Evolutionary conservation across 2,329 filamentous ascomycete species (phyloP).

Genomic region (Aspergillus sp.): DNA sequence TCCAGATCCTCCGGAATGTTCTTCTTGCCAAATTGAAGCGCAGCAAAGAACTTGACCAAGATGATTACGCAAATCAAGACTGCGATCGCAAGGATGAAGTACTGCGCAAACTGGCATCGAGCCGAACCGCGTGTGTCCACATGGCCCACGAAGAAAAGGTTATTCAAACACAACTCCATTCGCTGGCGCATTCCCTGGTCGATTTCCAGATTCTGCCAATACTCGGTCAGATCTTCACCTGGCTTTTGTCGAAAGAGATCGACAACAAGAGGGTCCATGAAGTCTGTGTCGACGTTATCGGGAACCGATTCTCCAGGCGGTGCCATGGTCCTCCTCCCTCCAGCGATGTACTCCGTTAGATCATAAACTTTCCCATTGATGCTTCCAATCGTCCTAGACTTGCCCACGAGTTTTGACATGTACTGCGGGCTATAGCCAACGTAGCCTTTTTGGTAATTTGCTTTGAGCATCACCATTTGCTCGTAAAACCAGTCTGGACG

Average conservation of each 20-base stretch:
- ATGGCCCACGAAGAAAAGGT: conserved; percentile 88
- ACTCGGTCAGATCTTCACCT: conserved; percentile 72
- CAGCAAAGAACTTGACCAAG: conserved; percentile 92
- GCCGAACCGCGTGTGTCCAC: conserved; percentile 83
- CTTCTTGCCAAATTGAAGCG: conserved; percentile 85
- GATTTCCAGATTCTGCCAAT: conserved; percentile 65
- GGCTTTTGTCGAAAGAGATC: conserved; percentile 66
- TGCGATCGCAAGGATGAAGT: conserved; percentile 79
- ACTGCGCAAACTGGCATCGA: conserved; percentile 77
- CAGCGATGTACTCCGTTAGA: conserved; percentile 69
- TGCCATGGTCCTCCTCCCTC: conserved; percentile 58
- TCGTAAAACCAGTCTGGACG: conserved; percentile 89
- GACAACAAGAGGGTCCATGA: conserved; percentile 69
- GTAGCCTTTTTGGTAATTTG: conserved; percentile 74
- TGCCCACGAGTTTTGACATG: conserved; percentile 57
- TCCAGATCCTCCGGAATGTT: conserved; percentile 91
- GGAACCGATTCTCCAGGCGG: conserved; percentile 44
- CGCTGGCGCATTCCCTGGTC: conserved; percentile 47
- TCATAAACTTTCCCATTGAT: conserved; percentile 78
- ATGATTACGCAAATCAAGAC: conserved; percentile 72
- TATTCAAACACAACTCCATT: conserved; percentile 80
- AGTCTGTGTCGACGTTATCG: conserved; percentile 52
- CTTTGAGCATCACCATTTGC: conserved; percentile 67
- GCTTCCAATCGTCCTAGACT: conserved; percentile 63
- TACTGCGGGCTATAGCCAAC: conserved; percentile 76